Evolutionary conservation across 2,329 filamentous ascomycete species (phyloP), one percentile per base, ranked within the genome.

Genomic region (Neofusicoccum cordaticola): DNA sequence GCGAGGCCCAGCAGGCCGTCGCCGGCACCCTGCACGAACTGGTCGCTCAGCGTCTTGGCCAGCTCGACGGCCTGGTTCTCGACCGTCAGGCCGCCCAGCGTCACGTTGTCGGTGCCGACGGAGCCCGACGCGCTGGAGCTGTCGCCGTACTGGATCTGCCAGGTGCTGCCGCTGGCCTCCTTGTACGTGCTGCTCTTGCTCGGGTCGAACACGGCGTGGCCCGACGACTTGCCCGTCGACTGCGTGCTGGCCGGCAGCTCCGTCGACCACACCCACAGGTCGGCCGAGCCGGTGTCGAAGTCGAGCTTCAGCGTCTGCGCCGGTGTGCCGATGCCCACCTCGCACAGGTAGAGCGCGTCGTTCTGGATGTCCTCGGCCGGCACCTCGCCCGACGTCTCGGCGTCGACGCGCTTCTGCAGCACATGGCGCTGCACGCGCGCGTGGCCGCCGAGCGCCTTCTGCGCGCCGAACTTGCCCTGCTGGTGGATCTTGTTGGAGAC

Each of bases 71-170:
- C 82, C 76, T 91, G 89, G 63, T 82, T 79, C 72, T 87, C 78
- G 68, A 91, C 80, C 11, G 77, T 75, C 13, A 91, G 76, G 4
- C 87, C 87, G 35, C 89, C 89, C 62, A 92, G 73, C 1, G 77
- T 80, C 37, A 92, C 76, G 27, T 79, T 80, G 68, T 92, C 89
- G 15, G 83, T 87, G 45, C 87, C 88, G 35, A 90, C 88, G 17
- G 77, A 80, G 31, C 89, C 89, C 7, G 84, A 87, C 1, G 88
- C 88, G 11, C 80, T 84, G n/a, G 87, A 90, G 9, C 82, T 82
- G 72, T 92, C 89, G 15, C 88, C 88, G 71, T 91, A 91, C 35
- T 80, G 79, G 70, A 91, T 90, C 73, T 85, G 78, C 89, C 88
- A 92, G 1, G 78, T 83, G 45, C 79, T 80, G 42, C 80, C 81